Percentiles rank a stretch among this genome's conserved stretches.
Conservation (phyloP, 306 rosid genomes). For the Glycine tomentella region DNA sequence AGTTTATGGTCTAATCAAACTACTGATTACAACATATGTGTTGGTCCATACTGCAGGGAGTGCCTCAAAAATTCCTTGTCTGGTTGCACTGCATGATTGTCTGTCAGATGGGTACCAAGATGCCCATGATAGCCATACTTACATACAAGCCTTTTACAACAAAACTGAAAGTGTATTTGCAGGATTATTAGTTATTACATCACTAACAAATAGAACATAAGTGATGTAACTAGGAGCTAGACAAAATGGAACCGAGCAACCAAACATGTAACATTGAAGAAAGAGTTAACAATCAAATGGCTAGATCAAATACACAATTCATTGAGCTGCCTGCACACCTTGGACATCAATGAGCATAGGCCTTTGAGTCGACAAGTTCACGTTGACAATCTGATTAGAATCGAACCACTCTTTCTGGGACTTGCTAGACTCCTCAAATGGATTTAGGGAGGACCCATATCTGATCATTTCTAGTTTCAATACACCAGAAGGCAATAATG, state of each 20-base stretch:
- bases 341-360: constrained; percentile 57
- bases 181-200: constrained; percentile 21
- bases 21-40: constrained; percentile 20
- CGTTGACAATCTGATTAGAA: constrained; percentile 52
- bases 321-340: constrained; percentile 62
- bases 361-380: constrained; percentile 57
- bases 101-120: background rate
- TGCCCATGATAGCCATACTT: constrained; percentile 23
- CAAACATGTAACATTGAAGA: background rate
- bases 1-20: constrained; percentile 15
- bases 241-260: background rate
- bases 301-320: constrained; percentile 37
- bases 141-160: constrained; percentile 10
- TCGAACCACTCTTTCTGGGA: constrained; percentile 49
- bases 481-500: constrained; percentile 53
- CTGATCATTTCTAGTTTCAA: constrained; percentile 56
- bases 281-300: constrained; percentile 35
- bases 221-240: background rate
- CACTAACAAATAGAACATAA: constrained; percentile 4
- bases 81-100: constrained; percentile 19
- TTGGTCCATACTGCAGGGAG: background rate
- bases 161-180: constrained; percentile 11
- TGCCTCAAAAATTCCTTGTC: constrained; percentile 22
- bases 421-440: constrained; percentile 58
- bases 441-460: constrained; percentile 55